Percentiles rank a stretch among this genome's conserved stretches.
Evolutionary conservation across 768 basidiomycete species (phyloP).

Genomic region (Leccinum incarnatum): DNA sequence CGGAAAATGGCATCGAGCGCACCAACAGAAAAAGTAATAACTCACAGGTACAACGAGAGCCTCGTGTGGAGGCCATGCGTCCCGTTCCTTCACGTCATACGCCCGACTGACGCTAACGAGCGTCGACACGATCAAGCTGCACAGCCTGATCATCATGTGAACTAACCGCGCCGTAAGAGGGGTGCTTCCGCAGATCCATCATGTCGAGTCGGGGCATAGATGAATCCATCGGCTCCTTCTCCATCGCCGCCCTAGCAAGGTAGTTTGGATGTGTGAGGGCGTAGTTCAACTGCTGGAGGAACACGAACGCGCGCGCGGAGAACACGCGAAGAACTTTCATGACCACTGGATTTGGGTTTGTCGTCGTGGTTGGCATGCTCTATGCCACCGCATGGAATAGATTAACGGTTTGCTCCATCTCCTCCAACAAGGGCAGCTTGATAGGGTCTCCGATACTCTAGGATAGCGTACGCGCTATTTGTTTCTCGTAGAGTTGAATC

Average conservation of each 20-base stretch:
- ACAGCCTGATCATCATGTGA: constrained; percentile 67
- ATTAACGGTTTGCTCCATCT: constrained; percentile 76
- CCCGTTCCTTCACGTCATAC: constrained; percentile 56
- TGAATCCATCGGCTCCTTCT: constrained; percentile 49
- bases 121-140: constrained; percentile 65
- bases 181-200: constrained; percentile 59
- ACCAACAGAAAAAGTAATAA: constrained; percentile 4
- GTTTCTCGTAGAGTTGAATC: constrained; percentile 79
- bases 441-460: constrained; percentile 83
- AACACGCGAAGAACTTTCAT: constrained; percentile 71
- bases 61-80: constrained; percentile 70
- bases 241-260: constrained; percentile 63
- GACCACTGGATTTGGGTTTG: constrained; percentile 41
- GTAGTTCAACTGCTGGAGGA: constrained; percentile 87
- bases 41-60: constrained; percentile 72
- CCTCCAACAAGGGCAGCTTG: constrained; percentile 74
- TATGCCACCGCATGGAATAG: constrained; percentile 74
- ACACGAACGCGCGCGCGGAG: constrained; percentile 62
- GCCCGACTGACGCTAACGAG: constrained; percentile 69
- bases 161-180: constrained; percentile 72
- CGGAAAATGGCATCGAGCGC: not conserved
- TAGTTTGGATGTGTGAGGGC: constrained; percentile 90
- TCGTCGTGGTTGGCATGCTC: constrained; percentile 29
- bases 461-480: constrained; percentile 70
- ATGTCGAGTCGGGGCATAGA: constrained; percentile 42